These are phyloP conservation scores for Articulospora tetracladia DNA, from an alignment of 495 filamentous ascomycete genomes.

Conservation along the genomic window DNA sequence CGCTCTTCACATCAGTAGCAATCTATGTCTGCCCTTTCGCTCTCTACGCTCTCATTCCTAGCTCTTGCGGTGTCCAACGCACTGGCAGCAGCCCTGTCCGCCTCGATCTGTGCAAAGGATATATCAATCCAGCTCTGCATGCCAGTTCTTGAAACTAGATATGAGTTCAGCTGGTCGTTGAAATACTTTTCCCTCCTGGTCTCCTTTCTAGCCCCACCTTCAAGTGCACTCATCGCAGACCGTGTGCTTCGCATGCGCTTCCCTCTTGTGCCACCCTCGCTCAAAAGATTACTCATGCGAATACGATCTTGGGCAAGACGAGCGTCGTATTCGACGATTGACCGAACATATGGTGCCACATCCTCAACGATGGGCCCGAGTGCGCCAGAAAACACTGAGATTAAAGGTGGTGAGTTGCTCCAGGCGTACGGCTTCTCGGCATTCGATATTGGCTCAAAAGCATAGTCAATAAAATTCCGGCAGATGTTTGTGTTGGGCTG, in stretches of 20 bases:
- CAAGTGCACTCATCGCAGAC: conserved; percentile 75
- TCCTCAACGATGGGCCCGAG: conserved; percentile 62
- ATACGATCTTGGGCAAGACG: conserved; percentile 63
- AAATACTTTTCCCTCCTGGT: conserved; percentile 80
- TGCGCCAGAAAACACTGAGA: conserved; percentile 70
- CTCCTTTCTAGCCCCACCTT: conserved; percentile 69
- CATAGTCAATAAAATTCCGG: conserved; percentile 42
- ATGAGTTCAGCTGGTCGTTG: conserved; percentile 57
- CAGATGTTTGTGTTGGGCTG: conserved; percentile 17
- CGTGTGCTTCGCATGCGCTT: conserved; percentile 75
- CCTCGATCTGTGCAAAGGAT: conserved; percentile 14
- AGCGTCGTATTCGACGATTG: conserved; percentile 73
- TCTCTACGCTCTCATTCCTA: neutral
- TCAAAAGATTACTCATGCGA: conserved; percentile 56
- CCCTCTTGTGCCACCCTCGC: conserved; percentile 33
- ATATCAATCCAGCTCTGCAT: conserved; percentile 58
- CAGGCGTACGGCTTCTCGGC: conserved; percentile 31
- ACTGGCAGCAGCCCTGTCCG: neutral
- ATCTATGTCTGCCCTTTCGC: neutral
- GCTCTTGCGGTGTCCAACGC: neutral
- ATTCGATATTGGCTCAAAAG: conserved; percentile 54
- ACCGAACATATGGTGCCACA: conserved; percentile 77
- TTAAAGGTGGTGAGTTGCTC: conserved; percentile 21
- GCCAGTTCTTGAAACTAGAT: conserved; percentile 62
- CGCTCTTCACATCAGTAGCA: neutral